Percentiles rank a stretch among this genome's conserved stretches.
Evolutionary conservation across 2,329 filamentous ascomycete species (phyloP).

Genomic region (Myriangium duriaei): DNA sequence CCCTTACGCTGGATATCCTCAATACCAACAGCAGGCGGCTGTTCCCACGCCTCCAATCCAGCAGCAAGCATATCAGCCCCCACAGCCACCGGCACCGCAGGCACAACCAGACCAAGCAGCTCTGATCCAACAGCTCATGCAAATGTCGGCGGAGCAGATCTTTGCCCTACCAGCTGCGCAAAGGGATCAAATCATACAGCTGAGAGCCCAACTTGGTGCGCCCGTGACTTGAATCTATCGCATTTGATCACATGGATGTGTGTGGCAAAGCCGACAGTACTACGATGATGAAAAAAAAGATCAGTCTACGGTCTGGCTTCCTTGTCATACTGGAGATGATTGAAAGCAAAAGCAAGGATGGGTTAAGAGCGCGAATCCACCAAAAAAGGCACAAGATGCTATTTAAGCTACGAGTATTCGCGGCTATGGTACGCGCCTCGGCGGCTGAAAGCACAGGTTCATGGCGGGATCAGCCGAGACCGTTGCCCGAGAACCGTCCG

Average conservation of each 20-base stretch:
- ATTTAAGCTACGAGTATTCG: no score
- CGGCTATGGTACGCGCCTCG: neutral
- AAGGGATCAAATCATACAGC: conserved; percentile 59
- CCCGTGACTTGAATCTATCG: conserved; percentile 9
- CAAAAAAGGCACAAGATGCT: no score
- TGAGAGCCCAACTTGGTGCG: conserved; percentile 50
- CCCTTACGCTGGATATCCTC: conserved; percentile 25
- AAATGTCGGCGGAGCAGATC: conserved; percentile 67
- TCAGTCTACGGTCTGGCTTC: no score
- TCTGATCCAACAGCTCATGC: conserved; percentile 69
- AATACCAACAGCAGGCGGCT: conserved; percentile 25
- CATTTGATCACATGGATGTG: no score
- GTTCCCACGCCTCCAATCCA: conserved; percentile 32
- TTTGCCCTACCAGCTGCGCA: conserved; percentile 46
- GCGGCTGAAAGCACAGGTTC: no score
- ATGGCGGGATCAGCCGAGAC: neutral
- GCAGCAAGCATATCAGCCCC: conserved; percentile 23
- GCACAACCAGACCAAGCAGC: conserved; percentile 51
- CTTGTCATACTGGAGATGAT: no score
- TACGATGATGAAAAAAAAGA: no score
- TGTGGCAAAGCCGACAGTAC: no score
- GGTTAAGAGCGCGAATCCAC: no score
- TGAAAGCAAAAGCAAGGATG: no score
- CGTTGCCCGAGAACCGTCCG: neutral
- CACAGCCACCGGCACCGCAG: conserved; percentile 25